These are phyloP conservation scores for Xylariaceae sp. DNA, from an alignment of 2,329 filamentous ascomycete genomes.

Conservation along the genomic window DNA sequence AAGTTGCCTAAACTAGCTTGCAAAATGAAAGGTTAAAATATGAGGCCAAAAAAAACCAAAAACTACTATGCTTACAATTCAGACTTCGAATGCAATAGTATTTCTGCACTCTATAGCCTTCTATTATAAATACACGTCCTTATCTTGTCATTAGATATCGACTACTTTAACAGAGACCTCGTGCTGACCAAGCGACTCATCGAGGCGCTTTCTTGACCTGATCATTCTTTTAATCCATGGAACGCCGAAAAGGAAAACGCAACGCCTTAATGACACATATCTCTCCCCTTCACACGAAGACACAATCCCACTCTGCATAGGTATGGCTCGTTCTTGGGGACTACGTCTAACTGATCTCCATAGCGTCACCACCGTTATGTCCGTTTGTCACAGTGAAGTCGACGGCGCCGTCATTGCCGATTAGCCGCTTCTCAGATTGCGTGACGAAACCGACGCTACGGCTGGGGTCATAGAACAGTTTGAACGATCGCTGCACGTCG, in stretches of 20 bases:
- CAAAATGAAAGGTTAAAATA: no score
- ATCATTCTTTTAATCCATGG: conserved; percentile 34
- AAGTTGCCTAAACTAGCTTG: no score
- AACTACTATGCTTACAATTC: no score
- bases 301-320: conserved; percentile 3
- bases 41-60: no score
- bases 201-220: conserved; percentile 20
- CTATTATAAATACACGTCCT: conserved; percentile 31
- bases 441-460: conserved; percentile 89
- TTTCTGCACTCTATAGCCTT: conserved; percentile 26
- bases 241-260: conserved; percentile 34
- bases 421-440: conserved; percentile 90
- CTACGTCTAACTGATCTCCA: conserved; percentile 41
- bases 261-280: conserved; percentile 24
- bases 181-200: conserved; percentile 17
- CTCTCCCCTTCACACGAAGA: neutral
- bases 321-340: neutral
- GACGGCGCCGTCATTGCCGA: conserved; percentile 83
- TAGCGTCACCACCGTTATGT: conserved; percentile 41
- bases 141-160: conserved; percentile 30
- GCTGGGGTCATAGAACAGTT: conserved; percentile 88
- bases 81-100: conserved; percentile 21
- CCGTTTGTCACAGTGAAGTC: conserved; percentile 66
- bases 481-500: conserved; percentile 92
- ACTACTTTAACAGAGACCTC: conserved; percentile 12